Evolutionary conservation across 179 eudicot species (phyloP).

Genomic region (Vitellaria paradoxa): DNA sequence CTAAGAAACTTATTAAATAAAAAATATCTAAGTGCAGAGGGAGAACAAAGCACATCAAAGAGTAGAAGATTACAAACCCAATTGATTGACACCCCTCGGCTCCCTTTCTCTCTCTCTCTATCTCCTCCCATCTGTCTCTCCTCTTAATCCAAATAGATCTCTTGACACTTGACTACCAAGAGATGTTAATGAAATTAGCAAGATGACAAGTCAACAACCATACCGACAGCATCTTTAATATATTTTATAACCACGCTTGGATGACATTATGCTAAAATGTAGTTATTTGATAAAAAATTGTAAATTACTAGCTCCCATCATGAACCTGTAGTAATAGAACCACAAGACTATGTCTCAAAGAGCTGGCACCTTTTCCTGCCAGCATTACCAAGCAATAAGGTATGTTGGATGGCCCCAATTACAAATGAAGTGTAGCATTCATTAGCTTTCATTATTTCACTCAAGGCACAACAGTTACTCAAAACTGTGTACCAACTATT

Average conservation of each 20-base stretch:
- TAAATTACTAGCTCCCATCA: slow-evolving; percentile 3
- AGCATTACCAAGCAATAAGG: slow-evolving; percentile 5
- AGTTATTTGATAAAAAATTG: neutral
- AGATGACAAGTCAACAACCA: neutral
- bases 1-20: too few species aligned
- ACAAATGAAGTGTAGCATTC: neutral
- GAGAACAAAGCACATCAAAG: neutral
- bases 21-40: neutral
- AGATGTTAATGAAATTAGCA: neutral
- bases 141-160: too few species aligned
- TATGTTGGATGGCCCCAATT: neutral
- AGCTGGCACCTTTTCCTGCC: slow-evolving; percentile 11
- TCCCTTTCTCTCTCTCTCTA: too few species aligned
- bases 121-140: too few species aligned
- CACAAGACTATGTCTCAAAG: slow-evolving; percentile 9
- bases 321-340: slow-evolving; percentile 7
- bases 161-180: neutral
- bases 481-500: neutral
- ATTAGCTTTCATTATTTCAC: slow-evolving; percentile 2
- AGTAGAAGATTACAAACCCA: neutral
- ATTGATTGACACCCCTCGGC: neutral
- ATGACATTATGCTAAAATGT: neutral
- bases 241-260: neutral
- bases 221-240: neutral
- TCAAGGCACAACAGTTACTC: neutral